A percentile compares a stretch with the other conserved stretches of the same genome.
These are phyloP conservation scores for Ceriops zippeliana DNA, from an alignment of 345 rosid genomes.

Conservation along the genomic window DNA sequence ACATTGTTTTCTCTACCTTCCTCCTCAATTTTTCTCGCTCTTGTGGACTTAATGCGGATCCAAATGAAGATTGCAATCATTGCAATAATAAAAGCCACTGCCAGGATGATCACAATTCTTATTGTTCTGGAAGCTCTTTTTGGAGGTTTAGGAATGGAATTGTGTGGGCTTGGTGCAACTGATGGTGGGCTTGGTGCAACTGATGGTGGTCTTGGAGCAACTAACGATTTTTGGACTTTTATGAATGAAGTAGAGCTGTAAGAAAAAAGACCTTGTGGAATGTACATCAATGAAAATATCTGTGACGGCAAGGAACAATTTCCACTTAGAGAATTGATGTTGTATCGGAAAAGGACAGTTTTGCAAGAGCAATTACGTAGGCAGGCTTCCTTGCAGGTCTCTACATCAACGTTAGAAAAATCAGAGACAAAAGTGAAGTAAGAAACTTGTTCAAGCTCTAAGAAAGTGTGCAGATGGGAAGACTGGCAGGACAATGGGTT, in stretches of 20 bases:
- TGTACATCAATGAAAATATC: slow-evolving; percentile 14
- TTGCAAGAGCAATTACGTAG: slow-evolving; percentile 31
- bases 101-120: not conserved
- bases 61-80: not conserved
- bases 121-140: not conserved
- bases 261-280: too few relatives aligned
- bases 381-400: slow-evolving; percentile 19
- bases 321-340: not conserved
- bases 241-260: slow-evolving; percentile 9
- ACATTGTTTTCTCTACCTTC: slow-evolving; percentile 1
- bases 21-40: not conserved
- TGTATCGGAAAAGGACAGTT: slow-evolving; percentile 12
- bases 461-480: not conserved
- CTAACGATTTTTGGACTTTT: slow-evolving; percentile 17
- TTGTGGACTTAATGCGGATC: not conserved
- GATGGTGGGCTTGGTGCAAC: not conserved
- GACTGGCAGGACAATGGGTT: slow-evolving; percentile 14
- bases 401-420: not conserved
- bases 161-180: not conserved
- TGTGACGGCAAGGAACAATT: slow-evolving; percentile 21
- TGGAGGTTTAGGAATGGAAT: not conserved
- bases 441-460: slow-evolving; percentile 15
- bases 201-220: not conserved
- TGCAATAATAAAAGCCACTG: not conserved
- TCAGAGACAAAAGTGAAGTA: slow-evolving; percentile 5